phyloP scores from a whole-genome alignment of 2,329 filamentous ascomycete species.

The Diatrype stigma region DNA sequence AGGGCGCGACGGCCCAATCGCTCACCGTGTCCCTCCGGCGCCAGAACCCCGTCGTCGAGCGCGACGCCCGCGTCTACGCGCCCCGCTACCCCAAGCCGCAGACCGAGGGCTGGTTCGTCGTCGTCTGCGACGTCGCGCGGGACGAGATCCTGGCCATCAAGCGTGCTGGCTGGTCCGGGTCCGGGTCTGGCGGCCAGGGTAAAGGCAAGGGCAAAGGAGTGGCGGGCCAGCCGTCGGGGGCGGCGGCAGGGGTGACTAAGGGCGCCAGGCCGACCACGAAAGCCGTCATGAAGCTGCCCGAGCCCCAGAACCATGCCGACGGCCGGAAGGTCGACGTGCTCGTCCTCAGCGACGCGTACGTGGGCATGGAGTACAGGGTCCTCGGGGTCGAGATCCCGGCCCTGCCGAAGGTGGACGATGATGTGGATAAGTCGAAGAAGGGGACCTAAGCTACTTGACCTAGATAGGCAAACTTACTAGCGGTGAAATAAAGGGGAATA shows the following conservation, averaged over 20 bases:
- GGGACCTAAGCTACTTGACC: constrained; percentile 6
- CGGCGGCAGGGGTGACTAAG: no score
- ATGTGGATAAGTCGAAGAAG: constrained; percentile 41
- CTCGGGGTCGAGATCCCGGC: constrained; percentile 49
- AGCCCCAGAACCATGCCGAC: constrained; percentile 34
- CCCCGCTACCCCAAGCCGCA: constrained; percentile 92
- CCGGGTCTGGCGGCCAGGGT: constrained; percentile 12
- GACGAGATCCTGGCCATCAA: constrained; percentile 86
- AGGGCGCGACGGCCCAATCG: constrained; percentile 56
- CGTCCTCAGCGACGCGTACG: constrained; percentile 83
- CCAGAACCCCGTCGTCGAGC: constrained; percentile 59
- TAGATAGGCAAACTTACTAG: not conserved
- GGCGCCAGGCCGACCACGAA: constrained; percentile 49
- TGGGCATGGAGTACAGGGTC: constrained; percentile 61
- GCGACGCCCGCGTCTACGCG: constrained; percentile 74
- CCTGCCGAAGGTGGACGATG: constrained; percentile 44
- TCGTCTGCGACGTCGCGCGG: constrained; percentile 62
- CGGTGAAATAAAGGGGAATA: no score
- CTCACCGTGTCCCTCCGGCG: constrained; percentile 63
- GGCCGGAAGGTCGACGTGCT: constrained; percentile 65
- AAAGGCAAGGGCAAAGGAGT: constrained; percentile 18
- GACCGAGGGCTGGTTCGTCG: constrained; percentile 86
- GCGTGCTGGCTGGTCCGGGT: constrained; percentile 67
- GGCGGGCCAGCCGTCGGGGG: constrained; percentile 14
- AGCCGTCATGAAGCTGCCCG: constrained; percentile 58